These are phyloP conservation scores for Lactarius deliciosus DNA, from an alignment of 768 basidiomycete genomes.

Conservation along the genomic window DNA sequence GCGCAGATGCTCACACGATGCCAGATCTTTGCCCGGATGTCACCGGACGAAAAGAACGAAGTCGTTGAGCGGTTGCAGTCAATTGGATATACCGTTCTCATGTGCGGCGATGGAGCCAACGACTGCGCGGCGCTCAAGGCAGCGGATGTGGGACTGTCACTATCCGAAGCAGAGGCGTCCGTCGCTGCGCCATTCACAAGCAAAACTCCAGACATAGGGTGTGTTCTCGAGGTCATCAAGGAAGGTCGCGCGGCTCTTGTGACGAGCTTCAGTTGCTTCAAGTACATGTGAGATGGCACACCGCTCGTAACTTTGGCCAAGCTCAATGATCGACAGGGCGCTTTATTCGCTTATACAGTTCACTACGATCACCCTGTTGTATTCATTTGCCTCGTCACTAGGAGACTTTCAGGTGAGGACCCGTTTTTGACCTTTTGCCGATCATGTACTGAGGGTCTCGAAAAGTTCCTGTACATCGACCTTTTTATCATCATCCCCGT, in stretches of 20 bases:
- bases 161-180: slow-evolving; percentile 97
- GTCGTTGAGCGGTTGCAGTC: slow-evolving; percentile 91
- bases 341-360: slow-evolving; percentile 98
- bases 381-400: slow-evolving; percentile 93
- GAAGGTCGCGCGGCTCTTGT: slow-evolving; percentile 95
- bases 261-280: slow-evolving; percentile 99
- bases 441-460: slow-evolving; percentile 24
- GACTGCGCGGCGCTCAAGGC: slow-evolving; percentile 98
- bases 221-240: slow-evolving; percentile 94
- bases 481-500: slow-evolving; percentile 97
- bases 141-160: slow-evolving; percentile 93
- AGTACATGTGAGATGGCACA: slow-evolving; percentile 81
- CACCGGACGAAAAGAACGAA: slow-evolving; percentile 99
- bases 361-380: slow-evolving; percentile 93
- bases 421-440: slow-evolving; percentile 5
- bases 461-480: slow-evolving; percentile 94
- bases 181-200: slow-evolving; percentile 98
- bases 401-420: slow-evolving; percentile 88
- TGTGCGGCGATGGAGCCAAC: slow-evolving; percentile 99
- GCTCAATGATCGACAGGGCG: slow-evolving; percentile 59
- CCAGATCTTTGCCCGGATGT: slow-evolving; percentile 97
- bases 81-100: slow-evolving; percentile 93
- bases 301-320: slow-evolving; percentile 19
- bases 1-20: slow-evolving; percentile 93
- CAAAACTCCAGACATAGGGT: slow-evolving; percentile 89